Base-by-base conservation (phyloP, 2,329 filamentous ascomycete species). In the Curvularia verruculosa region DNA sequence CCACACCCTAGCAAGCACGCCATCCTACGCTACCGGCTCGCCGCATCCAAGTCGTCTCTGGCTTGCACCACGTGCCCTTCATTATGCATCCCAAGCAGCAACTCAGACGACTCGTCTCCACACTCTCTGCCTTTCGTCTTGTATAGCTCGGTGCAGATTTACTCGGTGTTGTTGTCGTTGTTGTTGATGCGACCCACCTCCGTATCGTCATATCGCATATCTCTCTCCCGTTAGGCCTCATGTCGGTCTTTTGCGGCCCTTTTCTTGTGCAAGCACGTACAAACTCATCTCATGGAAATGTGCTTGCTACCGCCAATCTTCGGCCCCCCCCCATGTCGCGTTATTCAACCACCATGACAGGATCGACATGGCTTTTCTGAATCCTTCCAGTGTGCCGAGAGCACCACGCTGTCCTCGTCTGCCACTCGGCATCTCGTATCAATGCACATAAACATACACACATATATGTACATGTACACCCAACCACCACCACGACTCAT, bases 231-330 rank as follows among this genome's bases (percentile, higher is more conserved):
- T 43, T 13, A 51, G 49, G 49, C 49, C 39, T 41, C 49, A 51
- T 51, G 49, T 51, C 49, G 49, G 49, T 51, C 39, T 12, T 34
- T 51, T 51, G 49, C 49, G 40, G 40, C 49, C 19, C 21, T 23
- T 15, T 18, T 36, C 13, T n/a, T n/a, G 15, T 36, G 3, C 31
- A 34, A 15, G 15, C 9, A 18, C 24, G 28, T n/a, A n/a, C n/a
- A n/a, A n/a, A n/a, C n/a, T n/a, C n/a, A n/a, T n/a, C n/a, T n/a
- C n/a, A n/a, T n/a, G n/a, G n/a, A n/a, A 10, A 29, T 29, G 5
- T 12, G 21, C 9, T n/a, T 13, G 26, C 28, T 51, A 26, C 49
- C 39, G 40, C 29, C 39, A 24, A 23, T n/a, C 40, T 9, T 43
- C 19, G 29, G 3, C 29, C n/a, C n/a, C n/a, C n/a, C n/a, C n/a